Conservation (phyloP, 164 flowering plant species). For the Stephania cephalantha region DNA sequence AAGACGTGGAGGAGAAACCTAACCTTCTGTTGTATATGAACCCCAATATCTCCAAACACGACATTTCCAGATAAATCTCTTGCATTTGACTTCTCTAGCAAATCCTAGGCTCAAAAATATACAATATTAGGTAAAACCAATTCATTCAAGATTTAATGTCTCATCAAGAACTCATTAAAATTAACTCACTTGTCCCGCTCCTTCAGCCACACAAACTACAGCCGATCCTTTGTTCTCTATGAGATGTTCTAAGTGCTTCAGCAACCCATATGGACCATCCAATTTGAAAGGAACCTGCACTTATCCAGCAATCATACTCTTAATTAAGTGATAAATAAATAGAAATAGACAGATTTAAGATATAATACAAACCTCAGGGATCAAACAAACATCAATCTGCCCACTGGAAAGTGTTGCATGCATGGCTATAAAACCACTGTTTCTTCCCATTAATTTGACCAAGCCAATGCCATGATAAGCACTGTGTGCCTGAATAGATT, state of each 20-base stretch:
- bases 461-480: constrained; percentile 46
- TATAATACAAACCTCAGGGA: constrained; percentile 33
- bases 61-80: constrained; percentile 42
- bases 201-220: constrained; percentile 46
- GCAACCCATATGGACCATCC: constrained; percentile 36
- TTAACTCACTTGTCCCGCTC: constrained; percentile 40
- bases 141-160: constrained; percentile 1
- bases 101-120: constrained; percentile 22
- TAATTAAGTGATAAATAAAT: background rate
- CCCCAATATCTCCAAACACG: constrained; percentile 37
- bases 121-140: constrained; percentile 7
- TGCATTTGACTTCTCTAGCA: constrained; percentile 34
- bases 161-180: background rate
- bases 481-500: constrained; percentile 32
- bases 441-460: constrained; percentile 49
- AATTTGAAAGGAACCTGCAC: constrained; percentile 33
- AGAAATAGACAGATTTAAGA: too few relatives aligned
- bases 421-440: constrained; percentile 48
- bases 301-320: constrained; percentile 3
- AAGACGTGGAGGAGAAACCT: constrained; percentile 4
- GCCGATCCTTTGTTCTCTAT: constrained; percentile 39
- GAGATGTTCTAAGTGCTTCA: constrained; percentile 35
- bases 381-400: constrained; percentile 40
- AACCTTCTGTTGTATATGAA: constrained; percentile 39
- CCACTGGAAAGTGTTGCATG: constrained; percentile 48